Evolutionary conservation across 2,329 filamentous ascomycete species (phyloP), one percentile per base, ranked within the genome.

Genomic region (Colletotrichum plurivorum): DNA sequence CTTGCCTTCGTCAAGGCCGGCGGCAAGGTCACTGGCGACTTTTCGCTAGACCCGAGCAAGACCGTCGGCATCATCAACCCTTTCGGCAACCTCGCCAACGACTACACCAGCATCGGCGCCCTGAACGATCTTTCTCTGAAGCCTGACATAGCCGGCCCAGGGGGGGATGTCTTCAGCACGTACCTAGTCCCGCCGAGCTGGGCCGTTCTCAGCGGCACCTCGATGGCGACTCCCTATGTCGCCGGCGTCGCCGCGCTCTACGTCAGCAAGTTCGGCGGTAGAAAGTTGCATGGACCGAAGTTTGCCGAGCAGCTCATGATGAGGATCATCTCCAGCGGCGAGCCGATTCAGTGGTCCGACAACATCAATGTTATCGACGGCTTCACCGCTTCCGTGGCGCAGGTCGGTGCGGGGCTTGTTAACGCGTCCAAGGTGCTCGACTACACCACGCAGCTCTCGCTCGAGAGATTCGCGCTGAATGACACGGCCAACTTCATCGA

Each of bases 211-310:
- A 82, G 78, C 52, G 84, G 84, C 43, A 87, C 84, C 1, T 84
- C 82, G 1, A 85, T 86, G 84, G 81, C 83, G 4, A 78, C 78
- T 15, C 83, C 83, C 9, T 82, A 82, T 48, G 75, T 83, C 2
- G 81, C 83, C 12, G 83, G 81, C 4, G 76, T 80, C 4, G 77
- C 75, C 3, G 78, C 76, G 16, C 71, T 79, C 2, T 78, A 75
- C 36, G 73, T 76, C 48, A 69, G 81, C 5, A 73, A 80, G n/a
- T 76, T 81, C 60, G 83, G 83, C 1, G 82, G 83, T 1, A 79
- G 82, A 12, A 74, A 76, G 62, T 70, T 76, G 2, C 65, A 69
- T 66, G 41, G 76, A 70, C 16, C 76, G 67, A 61, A 75, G 73
- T 73, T 74, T 5, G 79, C 77, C 45, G 77, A 75, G 63, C 72